Base-by-base conservation (phyloP, 2,329 filamentous ascomycete species). In the Sporothrix mexicana region DNA sequence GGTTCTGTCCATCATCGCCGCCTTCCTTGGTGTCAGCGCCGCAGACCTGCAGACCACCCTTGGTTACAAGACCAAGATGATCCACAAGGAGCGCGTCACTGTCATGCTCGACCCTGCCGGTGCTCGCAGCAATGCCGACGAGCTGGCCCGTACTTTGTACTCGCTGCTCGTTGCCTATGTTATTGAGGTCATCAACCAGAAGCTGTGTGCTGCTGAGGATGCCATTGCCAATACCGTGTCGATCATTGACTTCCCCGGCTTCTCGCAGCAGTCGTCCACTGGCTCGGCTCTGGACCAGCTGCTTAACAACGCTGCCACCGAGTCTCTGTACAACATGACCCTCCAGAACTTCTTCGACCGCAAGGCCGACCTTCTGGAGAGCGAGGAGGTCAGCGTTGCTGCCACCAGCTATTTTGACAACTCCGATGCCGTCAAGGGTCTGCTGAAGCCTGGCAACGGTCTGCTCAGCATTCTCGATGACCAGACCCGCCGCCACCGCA, bases 371-470 rank as follows among this genome's bases (percentile, higher is more conserved):
- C 89, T 97, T 83, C 87, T 99, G 25, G 96, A 99, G 79, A 94
- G 92, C 1, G 96, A 99, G 80, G 96, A 99, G 80, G 93, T 99
- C 49, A 90, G 87, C 45, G 93, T 99, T 2, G 88, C 95, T 1
- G 91, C 95, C 0, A 98, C 95, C 0, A 97, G 94, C 83, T 99
- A 98, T 82, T 99, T 98, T 77, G 96, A 99, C 82, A 99, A 98
- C 81, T 94, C 93, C 0, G 96, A 98, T 80, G 94, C 95, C 10
- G 94, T 98, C 74, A 94, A 93, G 78, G 95, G 94, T 13, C 86
- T 99, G 45, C 85, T 99, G 72, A 99, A 98, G 84, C 87, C 93
- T 72, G 94, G 95, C 36, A 98, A 98, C 78, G 96, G 96, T 61
- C 85, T 99, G 53, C 86, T 99, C 23, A 95, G 94, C 81, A 99